Percentiles rank a stretch among this genome's conserved stretches.
phyloP scores from a whole-genome alignment of 352 stramenopile genomes.

The Saprolegnia parasitica region DNA sequence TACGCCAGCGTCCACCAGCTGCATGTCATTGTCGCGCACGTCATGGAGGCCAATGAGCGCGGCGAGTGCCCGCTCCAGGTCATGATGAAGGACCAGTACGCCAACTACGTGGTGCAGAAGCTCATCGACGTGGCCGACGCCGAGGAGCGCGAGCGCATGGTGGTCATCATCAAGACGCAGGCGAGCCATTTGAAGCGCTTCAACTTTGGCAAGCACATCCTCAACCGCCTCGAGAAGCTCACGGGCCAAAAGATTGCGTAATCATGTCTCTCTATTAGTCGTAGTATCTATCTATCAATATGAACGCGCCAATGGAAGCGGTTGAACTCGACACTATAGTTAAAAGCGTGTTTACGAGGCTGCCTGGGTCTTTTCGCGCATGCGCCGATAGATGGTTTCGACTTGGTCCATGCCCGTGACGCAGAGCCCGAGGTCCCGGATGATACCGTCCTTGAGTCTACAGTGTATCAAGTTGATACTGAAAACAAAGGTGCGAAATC shows the following conservation, averaged over 20 bases:
- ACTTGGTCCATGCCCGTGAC: conserved; percentile 24
- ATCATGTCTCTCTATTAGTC: neutral
- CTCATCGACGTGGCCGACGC: conserved; percentile 89
- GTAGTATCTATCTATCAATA: neutral
- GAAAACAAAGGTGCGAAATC: neutral
- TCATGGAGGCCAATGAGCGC: conserved; percentile 68
- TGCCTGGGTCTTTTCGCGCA: conserved; percentile 13
- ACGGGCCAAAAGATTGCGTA: conserved; percentile 27
- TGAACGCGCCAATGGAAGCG: neutral
- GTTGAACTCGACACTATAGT: neutral
- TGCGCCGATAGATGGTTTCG: conserved; percentile 26
- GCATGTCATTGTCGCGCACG: conserved; percentile 66
- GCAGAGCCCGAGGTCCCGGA: conserved; percentile 25
- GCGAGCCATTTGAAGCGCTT: conserved; percentile 88
- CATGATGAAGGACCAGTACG: conserved; percentile 96
- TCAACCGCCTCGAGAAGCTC: conserved; percentile 72
- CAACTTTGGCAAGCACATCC: conserved; percentile 91
- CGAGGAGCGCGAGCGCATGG: conserved; percentile 79
- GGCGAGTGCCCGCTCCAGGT: conserved; percentile 77
- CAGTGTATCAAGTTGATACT: neutral
- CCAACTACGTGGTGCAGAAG: conserved; percentile 96
- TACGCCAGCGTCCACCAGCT: conserved; percentile 82
- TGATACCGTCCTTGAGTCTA: conserved; percentile 24
- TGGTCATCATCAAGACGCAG: conserved; percentile 88
- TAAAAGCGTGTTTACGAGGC: neutral